Evolutionary conservation across 164 flowering plant species (phyloP).

Genomic region (Annona squamosa): DNA sequence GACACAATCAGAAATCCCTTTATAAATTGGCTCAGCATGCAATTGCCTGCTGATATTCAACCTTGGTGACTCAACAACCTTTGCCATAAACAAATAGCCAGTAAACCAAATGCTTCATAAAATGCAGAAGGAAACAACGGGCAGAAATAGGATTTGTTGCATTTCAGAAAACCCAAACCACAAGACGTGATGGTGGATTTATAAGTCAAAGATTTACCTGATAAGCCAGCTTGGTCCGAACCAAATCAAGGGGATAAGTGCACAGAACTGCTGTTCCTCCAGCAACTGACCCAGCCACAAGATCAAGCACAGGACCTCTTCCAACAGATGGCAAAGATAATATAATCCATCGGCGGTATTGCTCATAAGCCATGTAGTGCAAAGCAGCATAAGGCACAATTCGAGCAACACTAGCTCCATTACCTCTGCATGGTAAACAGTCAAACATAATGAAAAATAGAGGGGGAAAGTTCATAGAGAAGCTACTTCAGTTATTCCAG

Average conservation of each 20-base stretch:
- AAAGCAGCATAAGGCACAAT: conserved; percentile 97
- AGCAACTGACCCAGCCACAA: conserved; percentile 86
- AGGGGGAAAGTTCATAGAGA: neutral
- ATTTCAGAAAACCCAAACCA: neutral
- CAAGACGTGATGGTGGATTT: neutral
- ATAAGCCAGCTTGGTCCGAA: conserved; percentile 90
- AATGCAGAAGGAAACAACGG: neutral
- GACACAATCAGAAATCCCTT: conserved; percentile 82
- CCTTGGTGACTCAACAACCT: conserved; percentile 62
- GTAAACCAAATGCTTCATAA: neutral
- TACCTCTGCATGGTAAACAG: conserved; percentile 51
- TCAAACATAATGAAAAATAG: neutral
- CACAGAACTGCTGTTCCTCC: conserved; percentile 96
- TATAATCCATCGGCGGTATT: conserved; percentile 84
- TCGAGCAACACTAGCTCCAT: conserved; percentile 95
- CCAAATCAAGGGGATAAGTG: conserved; percentile 95
- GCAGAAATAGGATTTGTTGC: neutral
- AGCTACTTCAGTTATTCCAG: neutral
- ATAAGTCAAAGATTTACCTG: conserved; percentile 42
- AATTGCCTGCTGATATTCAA: conserved; percentile 28
- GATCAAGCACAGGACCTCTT: conserved; percentile 90
- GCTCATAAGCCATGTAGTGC: conserved; percentile 92
- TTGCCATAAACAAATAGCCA: conserved; percentile 15
- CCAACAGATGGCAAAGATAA: conserved; percentile 48
- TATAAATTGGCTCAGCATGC: conserved; percentile 44